These are phyloP conservation scores for Leersia perrieri DNA, from an alignment of 176 grass and related monocot species.

Conservation along the genomic window DNA sequence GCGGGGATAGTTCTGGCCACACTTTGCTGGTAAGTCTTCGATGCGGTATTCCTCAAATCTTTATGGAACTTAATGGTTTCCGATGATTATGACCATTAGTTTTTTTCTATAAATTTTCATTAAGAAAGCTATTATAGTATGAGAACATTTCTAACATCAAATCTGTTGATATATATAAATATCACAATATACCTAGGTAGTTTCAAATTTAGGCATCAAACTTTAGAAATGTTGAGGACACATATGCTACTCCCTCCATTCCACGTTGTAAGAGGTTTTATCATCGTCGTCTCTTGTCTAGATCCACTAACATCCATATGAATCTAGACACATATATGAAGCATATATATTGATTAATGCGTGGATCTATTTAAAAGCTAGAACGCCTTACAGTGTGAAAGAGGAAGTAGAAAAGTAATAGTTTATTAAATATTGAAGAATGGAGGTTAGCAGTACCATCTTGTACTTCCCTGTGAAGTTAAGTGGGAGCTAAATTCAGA, in stretches of 20 bases:
- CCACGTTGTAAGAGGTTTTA: no score
- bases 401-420: background rate
- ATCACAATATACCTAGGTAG: background rate
- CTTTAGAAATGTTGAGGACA: background rate
- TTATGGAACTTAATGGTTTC: background rate
- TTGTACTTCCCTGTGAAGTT: background rate
- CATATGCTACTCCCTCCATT: no score
- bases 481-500: background rate
- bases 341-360: no score
- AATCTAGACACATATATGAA: no score
- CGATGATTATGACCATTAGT: background rate
- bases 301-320: no score
- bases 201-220: background rate
- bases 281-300: no score
- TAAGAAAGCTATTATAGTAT: background rate
- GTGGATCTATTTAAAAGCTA: no score
- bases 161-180: background rate
- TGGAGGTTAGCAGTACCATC: background rate
- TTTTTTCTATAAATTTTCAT: background rate
- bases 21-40: conserved; percentile 76
- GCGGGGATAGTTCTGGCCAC: conserved; percentile 81
- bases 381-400: no score
- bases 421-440: background rate
- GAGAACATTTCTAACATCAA: background rate
- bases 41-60: background rate